Evolutionary conservation across 371 early-diverging fungal genomes (phyloP), one percentile per base, ranked within the genome.

Genomic region (Cokeromyces recurvatus): DNA sequence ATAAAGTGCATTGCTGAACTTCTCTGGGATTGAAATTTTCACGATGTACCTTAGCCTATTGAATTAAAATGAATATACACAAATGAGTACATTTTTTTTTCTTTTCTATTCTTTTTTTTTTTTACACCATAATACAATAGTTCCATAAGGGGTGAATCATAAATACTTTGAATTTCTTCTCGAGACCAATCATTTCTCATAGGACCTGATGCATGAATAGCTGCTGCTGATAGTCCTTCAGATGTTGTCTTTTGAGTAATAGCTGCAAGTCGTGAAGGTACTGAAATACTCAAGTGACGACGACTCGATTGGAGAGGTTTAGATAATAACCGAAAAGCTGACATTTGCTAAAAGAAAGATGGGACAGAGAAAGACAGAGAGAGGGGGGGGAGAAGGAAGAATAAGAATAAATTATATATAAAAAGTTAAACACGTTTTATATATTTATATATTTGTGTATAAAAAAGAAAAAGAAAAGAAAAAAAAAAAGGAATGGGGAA

Each of bases 1-100:
- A 54, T 7, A 91, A 71, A 6, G 91, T 91, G 67, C 87, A 87
- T 55, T 88, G 90, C 59, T 91, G 91, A 14, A 91, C 89, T 24
- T 79, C 84, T 43, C 77, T 71, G 8, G 86, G 77, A 59, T 89
- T 80, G 59, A 81, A 81, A 74, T 84, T 71, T 41, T 74, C 65
- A 46, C 91, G 79, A 64, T 91, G 91, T 5, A 87, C 86, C 48
- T 79, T 78, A 46, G 89, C 84, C 88, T 90, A 62, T 12, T 24
- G 1, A n/a, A n/a, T 20, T 5, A 23, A 40, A 38, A 16, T 41
- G n/a, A n/a, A n/a, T n/a, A n/a, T n/a, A n/a, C n/a, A n/a, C n/a
- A n/a, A n/a, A n/a, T n/a, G n/a, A n/a, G n/a, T n/a, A n/a, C n/a
- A n/a, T n/a, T n/a, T n/a, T n/a, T n/a, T n/a, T n/a, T n/a, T n/a